A percentile compares a stretch with the other conserved stretches of the same genome.
phyloP scores from a whole-genome alignment of 2,329 filamentous ascomycete genomes.

The Aspergillus fischeri region DNA sequence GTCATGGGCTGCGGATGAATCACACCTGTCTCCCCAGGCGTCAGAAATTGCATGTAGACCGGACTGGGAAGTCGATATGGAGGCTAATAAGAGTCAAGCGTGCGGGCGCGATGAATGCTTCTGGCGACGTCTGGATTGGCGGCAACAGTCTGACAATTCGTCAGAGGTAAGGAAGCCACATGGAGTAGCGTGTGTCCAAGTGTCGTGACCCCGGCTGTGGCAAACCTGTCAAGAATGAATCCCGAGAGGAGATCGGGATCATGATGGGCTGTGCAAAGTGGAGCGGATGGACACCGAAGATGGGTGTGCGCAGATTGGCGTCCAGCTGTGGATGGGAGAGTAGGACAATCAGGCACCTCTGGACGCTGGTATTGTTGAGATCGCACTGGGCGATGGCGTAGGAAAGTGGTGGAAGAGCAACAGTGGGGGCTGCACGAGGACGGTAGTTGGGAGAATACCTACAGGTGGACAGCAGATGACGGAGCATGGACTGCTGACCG shows the following conservation, averaged over 20 bases:
- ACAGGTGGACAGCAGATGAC: conserved; percentile 8
- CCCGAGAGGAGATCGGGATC: conserved; percentile 1
- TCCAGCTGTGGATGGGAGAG: conserved; percentile 1
- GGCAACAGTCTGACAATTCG: not conserved
- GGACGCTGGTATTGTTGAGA: not conserved
- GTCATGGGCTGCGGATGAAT: not conserved
- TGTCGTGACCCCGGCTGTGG: not conserved
- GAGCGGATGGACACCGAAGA: conserved; percentile 5
- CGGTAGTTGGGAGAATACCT: conserved; percentile 10
- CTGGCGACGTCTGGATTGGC: not conserved
- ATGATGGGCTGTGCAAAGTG: conserved; percentile 8
- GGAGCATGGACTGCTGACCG: conserved; percentile 5
- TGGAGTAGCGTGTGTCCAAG: conserved; percentile 8
- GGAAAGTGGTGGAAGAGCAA: conserved; percentile 13
- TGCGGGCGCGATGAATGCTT: conserved; percentile 5
- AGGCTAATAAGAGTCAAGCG: not conserved
- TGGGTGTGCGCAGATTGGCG: conserved; percentile 1
- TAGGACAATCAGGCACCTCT: conserved; percentile 4
- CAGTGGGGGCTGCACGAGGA: conserved; percentile 6
- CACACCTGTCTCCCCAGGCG: not conserved
- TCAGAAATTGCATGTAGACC: not conserved
- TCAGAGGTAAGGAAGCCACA: conserved; percentile 4
- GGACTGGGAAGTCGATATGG: conserved; percentile 5
- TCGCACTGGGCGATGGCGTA: conserved; percentile 9
- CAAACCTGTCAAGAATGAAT: not conserved